Conservation (phyloP, 208 protist species). For the Crithidia acanthocephali region DNA sequence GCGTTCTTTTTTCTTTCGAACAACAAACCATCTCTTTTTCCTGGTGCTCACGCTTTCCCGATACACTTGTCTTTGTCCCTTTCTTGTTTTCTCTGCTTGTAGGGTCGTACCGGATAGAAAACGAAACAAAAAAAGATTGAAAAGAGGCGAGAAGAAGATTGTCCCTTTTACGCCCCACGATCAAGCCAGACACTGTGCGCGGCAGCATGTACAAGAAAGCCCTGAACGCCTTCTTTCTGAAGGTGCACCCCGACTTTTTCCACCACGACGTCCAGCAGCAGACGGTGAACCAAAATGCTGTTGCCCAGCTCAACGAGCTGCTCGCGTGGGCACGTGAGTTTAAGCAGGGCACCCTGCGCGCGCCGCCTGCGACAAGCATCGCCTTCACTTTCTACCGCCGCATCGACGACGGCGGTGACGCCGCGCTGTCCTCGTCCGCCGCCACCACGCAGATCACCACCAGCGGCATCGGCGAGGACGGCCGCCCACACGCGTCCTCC, state of each 20-base stretch:
- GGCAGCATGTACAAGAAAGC: constrained; percentile 94
- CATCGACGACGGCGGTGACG: constrained; percentile 41
- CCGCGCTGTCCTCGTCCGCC: background rate
- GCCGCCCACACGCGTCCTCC: constrained; percentile 20
- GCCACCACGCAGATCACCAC: background rate
- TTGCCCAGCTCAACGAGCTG: constrained; percentile 92
- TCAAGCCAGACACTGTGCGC: no score
- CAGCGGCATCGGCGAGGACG: constrained; percentile 6
- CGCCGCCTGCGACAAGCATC: constrained; percentile 79
- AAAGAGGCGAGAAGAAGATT: background rate
- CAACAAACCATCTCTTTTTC: background rate
- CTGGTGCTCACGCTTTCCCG: background rate
- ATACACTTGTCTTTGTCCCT: background rate
- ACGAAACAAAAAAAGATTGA: no score
- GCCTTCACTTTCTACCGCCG: constrained; percentile 86
- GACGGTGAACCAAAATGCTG: constrained; percentile 79
- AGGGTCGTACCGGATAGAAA: no score
- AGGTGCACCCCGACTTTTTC: constrained; percentile 94
- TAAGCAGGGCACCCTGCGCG: constrained; percentile 69
- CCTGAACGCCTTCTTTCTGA: constrained; percentile 91
- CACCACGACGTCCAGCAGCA: constrained; percentile 81
- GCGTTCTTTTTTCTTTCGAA: constrained; percentile 14
- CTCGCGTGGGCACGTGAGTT: constrained; percentile 91
- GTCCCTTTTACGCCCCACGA: no score
- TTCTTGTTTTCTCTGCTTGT: no score